These are phyloP conservation scores for Aureoboletus auriporus DNA, from an alignment of 768 basidiomycete species.

Conservation along the genomic window DNA sequence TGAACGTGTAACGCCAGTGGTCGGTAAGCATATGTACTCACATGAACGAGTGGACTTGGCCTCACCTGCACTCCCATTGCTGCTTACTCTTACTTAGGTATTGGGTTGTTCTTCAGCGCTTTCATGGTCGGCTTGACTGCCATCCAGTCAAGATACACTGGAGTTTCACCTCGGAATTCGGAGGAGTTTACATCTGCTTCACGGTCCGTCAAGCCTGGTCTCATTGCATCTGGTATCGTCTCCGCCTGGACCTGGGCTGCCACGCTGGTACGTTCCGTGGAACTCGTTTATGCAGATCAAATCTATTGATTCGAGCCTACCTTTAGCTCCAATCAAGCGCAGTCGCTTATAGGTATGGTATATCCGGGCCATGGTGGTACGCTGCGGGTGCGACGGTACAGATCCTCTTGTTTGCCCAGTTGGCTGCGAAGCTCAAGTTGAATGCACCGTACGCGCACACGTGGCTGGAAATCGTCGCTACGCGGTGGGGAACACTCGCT, in stretches of 20 bases:
- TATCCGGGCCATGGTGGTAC: constrained; percentile 89
- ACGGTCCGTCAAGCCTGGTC: constrained; percentile 81
- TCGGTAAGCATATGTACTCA: constrained; percentile 35
- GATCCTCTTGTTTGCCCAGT: constrained; percentile 86
- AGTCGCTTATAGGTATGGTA: constrained; percentile 80
- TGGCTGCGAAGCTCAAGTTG: constrained; percentile 88
- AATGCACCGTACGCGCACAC: constrained; percentile 88
- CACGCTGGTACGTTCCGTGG: constrained; percentile 46
- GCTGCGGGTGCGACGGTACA: constrained; percentile 87
- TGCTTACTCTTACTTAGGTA: constrained; percentile 44
- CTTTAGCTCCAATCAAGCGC: constrained; percentile 72
- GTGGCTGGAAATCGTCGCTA: constrained; percentile 81
- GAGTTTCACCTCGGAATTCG: constrained; percentile 70
- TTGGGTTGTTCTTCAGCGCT: constrained; percentile 82
- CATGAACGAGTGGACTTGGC: background rate
- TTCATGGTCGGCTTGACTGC: constrained; percentile 78
- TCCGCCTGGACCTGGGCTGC: constrained; percentile 93
- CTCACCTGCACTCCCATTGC: constrained; percentile 4
- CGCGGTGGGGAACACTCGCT: constrained; percentile 74
- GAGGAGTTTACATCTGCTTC: constrained; percentile 86
- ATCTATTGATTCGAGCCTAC: constrained; percentile 6
- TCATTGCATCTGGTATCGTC: constrained; percentile 91
- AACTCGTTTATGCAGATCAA: background rate
- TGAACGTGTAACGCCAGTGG: constrained; percentile 34
- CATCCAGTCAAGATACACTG: constrained; percentile 80